Conservation (phyloP, 2,329 filamentous ascomycete genomes). For the Tolypocladium ophioglossoides region DNA sequence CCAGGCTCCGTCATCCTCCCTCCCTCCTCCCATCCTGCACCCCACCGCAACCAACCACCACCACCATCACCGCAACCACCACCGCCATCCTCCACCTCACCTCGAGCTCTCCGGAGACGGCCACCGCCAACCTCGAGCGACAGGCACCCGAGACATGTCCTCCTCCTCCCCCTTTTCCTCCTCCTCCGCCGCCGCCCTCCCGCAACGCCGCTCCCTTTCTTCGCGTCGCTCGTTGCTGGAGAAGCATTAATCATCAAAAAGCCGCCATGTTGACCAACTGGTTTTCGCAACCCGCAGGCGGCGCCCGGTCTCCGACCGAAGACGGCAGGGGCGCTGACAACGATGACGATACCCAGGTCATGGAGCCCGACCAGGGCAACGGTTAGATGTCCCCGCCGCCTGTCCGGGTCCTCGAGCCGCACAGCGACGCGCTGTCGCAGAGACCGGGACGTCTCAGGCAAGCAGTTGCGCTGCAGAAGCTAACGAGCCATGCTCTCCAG, state of each 20-base stretch:
- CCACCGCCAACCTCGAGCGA: not conserved
- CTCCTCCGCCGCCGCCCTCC: not conserved
- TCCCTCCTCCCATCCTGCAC: not conserved
- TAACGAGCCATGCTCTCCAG: slow-evolving; percentile 31
- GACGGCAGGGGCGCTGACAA: slow-evolving; percentile 32
- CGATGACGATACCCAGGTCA: slow-evolving; percentile 65
- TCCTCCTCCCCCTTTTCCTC: not conserved
- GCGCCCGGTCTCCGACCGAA: slow-evolving; percentile 46
- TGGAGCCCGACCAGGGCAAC: slow-evolving; percentile 91
- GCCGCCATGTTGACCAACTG: slow-evolving; percentile 31
- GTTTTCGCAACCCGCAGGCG: slow-evolving; percentile 30
- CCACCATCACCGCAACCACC: not conserved
- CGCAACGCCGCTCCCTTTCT: slow-evolving; percentile 5
- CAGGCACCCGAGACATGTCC: not conserved
- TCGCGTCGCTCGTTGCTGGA: slow-evolving; percentile 4
- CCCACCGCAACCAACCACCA: not conserved
- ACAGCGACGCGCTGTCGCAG: slow-evolving; percentile 5
- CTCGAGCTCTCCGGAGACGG: not conserved
- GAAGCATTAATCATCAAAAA: slow-evolving; percentile 1
- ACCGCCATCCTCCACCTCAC: not conserved
- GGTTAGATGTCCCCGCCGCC: slow-evolving; percentile 41
- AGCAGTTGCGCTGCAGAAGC: slow-evolving; percentile 1
- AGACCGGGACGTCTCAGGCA: not conserved
- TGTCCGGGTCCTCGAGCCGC: not conserved
- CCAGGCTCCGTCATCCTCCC: not conserved